Base-by-base conservation (phyloP, 805 yeast genomes). In the Saccharomycopsis sp. region DNA sequence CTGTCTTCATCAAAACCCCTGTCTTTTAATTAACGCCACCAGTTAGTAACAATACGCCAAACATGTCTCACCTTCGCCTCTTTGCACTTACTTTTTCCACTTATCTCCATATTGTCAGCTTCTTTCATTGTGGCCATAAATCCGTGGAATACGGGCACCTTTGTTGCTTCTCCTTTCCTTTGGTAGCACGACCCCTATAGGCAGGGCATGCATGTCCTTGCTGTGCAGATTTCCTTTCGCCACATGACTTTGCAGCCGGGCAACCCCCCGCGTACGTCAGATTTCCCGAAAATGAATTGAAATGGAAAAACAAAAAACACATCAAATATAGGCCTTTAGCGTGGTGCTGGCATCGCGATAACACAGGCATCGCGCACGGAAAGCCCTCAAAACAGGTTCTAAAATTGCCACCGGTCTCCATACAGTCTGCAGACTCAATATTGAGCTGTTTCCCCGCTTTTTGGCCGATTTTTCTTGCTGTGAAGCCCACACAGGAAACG, bases 211-310 rank as follows among this genome's bases (percentile, higher is more conserved):
- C 73, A 66, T 29, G 69, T 73, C n/a, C 64, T 66, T 50, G 73
- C 76, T 0, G 82, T n/a, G n/a, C n/a, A n/a, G n/a, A n/a, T n/a
- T n/a, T n/a, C 2, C 79, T 63, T 0, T n/a, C 9, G 24, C 15
- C n/a, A 15, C 23, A 50, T 7, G 9, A 50, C 14, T 50, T 50
- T 15, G 7, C 24, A 18, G 53, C 18, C 18, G 24, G 21, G 52
- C 23, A 50, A 50, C 52, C 34, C 20, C 20, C 24, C 14, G 16
- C 52, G 24, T n/a, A n/a, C 24, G 24, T 23, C 20, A 20, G 20
- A 23, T n/a, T 18, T 50, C 52, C 51, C 47, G 21, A 29, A 3
- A 14, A 18, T 18, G 23, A 21, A 41, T 18, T 23, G 16, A 18
- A 23, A 8, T 16, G 7, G 23, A 23, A 15, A 34, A 46, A 34